These are phyloP conservation scores for Carex cristatella DNA, from an alignment of 176 grass and related monocot genomes.

Conservation along the genomic window DNA sequence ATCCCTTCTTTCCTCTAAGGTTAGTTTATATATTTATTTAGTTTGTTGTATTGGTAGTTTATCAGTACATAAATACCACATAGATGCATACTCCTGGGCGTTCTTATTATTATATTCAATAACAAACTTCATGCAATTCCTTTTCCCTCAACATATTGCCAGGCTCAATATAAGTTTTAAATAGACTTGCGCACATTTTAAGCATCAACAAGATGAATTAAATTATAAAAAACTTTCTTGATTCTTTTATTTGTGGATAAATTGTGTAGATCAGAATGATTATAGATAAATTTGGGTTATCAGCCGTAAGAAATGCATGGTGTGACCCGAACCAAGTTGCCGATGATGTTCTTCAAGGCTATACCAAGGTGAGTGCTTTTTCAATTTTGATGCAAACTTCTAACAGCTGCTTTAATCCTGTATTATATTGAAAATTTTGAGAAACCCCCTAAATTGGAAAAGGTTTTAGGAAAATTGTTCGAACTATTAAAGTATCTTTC, in stretches of 20 bases:
- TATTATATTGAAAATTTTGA: neutral
- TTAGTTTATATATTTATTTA: neutral
- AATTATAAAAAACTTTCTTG: neutral
- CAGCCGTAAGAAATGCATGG: constrained; percentile 67
- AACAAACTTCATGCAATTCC: neutral
- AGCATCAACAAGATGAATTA: neutral
- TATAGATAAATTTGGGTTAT: constrained; percentile 85
- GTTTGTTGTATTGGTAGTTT: neutral
- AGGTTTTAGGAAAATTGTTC: neutral
- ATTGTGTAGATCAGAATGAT: constrained; percentile 50
- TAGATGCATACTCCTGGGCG: neutral
- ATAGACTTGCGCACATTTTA: neutral
- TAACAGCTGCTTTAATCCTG: neutral
- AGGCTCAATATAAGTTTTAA: neutral
- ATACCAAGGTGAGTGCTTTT: constrained; percentile 65
- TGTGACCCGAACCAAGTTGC: constrained; percentile 71
- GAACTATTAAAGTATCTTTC: neutral
- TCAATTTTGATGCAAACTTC: neutral
- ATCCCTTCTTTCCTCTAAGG: neutral
- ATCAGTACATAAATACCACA: neutral
- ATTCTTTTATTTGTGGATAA: constrained; percentile 1
- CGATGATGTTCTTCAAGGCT: constrained; percentile 80
- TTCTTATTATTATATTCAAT: neutral
- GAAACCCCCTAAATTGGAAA: neutral
- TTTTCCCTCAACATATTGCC: neutral